Base-by-base conservation (phyloP, 768 basidiomycete genomes). In the Kockovaella imperatae region DNA sequence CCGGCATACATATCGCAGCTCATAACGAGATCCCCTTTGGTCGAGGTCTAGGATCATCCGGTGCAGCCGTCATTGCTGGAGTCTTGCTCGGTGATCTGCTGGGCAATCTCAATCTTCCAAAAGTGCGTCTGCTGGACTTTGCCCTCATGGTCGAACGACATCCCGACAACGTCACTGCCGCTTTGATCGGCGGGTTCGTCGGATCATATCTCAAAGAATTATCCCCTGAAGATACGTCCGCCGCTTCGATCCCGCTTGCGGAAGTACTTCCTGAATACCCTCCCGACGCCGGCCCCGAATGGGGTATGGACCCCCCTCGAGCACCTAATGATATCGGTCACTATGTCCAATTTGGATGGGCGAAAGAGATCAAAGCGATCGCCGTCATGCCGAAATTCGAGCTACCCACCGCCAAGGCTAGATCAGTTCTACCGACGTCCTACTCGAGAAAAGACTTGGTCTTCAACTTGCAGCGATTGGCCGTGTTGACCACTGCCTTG, bases 141-240 rank as follows among this genome's bases (percentile, higher is more conserved):
- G 91, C 93, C 1, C 77, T 99, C 45, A 99, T 99, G 95, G 90
- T 99, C 64, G 95, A 99, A 73, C 79, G 95, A 15, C 95, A 99
- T 69, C 95, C 95, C 14, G 95, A 99, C 73, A 99, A 99, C 70
- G 91, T 99, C 65, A 95, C 95, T 0, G 95, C 95, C 2, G 93
- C 91, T 0, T 80, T 99, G 30, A 79, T 96, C 15, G 95, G 95
- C 29, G 95, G 95, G 0, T 97, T 99, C 72, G 87, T 96, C 21
- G 95, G 95, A 17, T 87, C 86, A 2, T 99, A 97, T 75, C 78
- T 97, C 44, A 80, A 84, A 52, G 93, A 95, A 70, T 78, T 97
- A 39, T 86, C 86, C 59, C 77, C 78, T 8, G 79, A 77, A 34
- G 91, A 88, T 4, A 85, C 77, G 52, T 79, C 81, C 55, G 88